Conservation (phyloP, 2,329 filamentous ascomycete species). For the Penicillium sp. region DNA sequence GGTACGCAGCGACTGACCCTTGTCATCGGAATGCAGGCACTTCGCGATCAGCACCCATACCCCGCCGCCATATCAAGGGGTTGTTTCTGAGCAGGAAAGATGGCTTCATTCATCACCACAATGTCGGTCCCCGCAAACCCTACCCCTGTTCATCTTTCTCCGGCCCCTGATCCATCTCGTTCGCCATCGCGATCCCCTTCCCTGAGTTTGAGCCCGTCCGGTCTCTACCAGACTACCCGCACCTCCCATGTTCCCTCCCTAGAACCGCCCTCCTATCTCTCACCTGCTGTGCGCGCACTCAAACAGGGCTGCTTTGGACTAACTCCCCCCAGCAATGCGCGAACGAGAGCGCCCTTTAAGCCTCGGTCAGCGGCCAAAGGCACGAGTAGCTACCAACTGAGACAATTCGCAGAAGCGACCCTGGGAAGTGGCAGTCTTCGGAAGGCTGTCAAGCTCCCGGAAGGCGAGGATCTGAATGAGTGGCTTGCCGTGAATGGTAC, state of each 20-base stretch:
- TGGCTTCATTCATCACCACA: slow-evolving; percentile 78
- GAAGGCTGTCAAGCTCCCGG: slow-evolving; percentile 94
- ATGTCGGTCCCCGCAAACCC: slow-evolving; percentile 61
- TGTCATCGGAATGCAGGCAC: slow-evolving; percentile 29
- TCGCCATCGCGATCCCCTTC: slow-evolving; percentile 17
- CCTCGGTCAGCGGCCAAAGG: slow-evolving; percentile 81
- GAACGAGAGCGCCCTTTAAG: slow-evolving; percentile 86
- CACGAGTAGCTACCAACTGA: slow-evolving; percentile 85
- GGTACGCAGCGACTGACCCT: slow-evolving; percentile 5
- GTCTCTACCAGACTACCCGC: slow-evolving; percentile 33
- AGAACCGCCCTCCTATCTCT: slow-evolving; percentile 37
- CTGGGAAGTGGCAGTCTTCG: slow-evolving; percentile 89
- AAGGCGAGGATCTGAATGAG: slow-evolving; percentile 96
- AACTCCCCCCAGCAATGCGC: slow-evolving; percentile 67
- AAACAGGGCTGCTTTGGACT: slow-evolving; percentile 42
- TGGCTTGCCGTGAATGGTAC: slow-evolving; percentile 96
- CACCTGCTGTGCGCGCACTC: slow-evolving; percentile 35
- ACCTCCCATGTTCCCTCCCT: slow-evolving; percentile 28
- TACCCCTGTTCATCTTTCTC: slow-evolving; percentile 32
- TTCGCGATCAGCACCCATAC: slow-evolving; percentile 21
- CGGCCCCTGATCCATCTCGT: slow-evolving; percentile 25
- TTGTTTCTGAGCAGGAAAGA: slow-evolving; percentile 33
- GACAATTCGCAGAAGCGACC: slow-evolving; percentile 97
- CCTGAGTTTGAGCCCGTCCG: slow-evolving; percentile 25
- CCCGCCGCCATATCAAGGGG: slow-evolving; percentile 17